Conservation (phyloP, 441 rosid species). For the Syzygium syzygioides region DNA sequence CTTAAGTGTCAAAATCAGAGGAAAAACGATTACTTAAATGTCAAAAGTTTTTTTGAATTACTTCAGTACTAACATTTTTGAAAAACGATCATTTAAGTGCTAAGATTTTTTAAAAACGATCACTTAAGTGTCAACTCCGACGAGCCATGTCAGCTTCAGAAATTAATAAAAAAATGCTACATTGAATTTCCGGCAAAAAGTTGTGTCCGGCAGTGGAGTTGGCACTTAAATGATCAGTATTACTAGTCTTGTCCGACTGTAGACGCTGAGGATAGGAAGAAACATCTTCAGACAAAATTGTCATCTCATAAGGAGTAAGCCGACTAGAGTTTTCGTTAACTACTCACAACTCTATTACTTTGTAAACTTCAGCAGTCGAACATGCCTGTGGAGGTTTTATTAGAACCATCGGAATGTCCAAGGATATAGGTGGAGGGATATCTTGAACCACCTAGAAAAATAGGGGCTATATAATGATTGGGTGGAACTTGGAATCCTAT, state of each 20-base stretch:
- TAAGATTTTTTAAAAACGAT: too few species aligned
- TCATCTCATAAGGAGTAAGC: neutral
- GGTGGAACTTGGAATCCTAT: neutral
- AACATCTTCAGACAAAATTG: neutral
- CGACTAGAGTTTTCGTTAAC: neutral
- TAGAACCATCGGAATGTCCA: conserved; percentile 74
- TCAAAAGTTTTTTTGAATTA: too few species aligned
- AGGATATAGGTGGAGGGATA: conserved; percentile 63
- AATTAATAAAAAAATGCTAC: too few species aligned
- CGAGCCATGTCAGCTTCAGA: too few species aligned
- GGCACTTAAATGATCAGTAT: neutral
- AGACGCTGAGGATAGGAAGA: conserved; percentile 42
- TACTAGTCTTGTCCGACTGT: conserved; percentile 61
- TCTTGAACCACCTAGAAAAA: conserved; percentile 70
- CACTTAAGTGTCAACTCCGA: too few species aligned
- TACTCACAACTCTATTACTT: conserved; percentile 33
- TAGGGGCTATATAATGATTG: neutral
- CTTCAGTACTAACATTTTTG: too few species aligned
- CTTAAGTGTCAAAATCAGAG: too few species aligned
- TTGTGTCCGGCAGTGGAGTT: too few species aligned
- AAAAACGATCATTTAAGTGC: too few species aligned
- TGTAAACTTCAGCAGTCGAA: conserved; percentile 92
- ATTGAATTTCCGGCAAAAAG: too few species aligned
- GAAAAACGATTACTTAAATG: too few species aligned
- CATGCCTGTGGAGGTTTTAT: conserved; percentile 88